Base-by-base conservation (phyloP, 129 eudicot genomes). In the Ambrosia trifida region DNA sequence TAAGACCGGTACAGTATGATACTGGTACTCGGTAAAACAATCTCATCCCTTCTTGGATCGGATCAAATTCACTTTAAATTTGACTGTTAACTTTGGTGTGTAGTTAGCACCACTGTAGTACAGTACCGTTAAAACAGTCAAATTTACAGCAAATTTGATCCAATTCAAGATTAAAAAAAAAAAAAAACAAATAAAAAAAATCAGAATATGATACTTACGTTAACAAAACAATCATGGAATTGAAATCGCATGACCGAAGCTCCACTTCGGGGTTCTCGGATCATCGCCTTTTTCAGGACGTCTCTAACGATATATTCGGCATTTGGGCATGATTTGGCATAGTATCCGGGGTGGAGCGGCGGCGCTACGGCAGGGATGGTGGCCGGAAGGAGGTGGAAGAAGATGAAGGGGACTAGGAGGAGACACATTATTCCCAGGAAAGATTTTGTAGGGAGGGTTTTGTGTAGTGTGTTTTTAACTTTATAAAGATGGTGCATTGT, bases 161-260 rank as follows among this genome's bases (percentile, higher is more conserved):
- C 7, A 5, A 35, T 35, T 35, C 5, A 16, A 49, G 31, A 19
- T 30, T 2, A 8, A 69, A 1, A 3, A 53, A 30, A 31, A 16
- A 0, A 7, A 33, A 17, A 8, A 10, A 11, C 8, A 13, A 38
- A 18, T 0, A 24, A 44, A 40, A 11, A 82, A 43, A 33, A 68
- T 60, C 16, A 16, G n/a, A 7, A 17, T 28, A 2, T 11, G 40
- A 13, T 36, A 24, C 47, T 81, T 83, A 93, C 98, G 82, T 89
- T 84, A 12, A 94, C 98, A 44, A 94, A 84, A 68, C 98, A 94
- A 64, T 94, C 98, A 74, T 94, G 98, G 70, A 94, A 94, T 59
- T 94, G 98, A 24, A 94, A 64, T n/a, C 98, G 83, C 96, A 94
- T 89, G 16, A 89, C 93, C 28, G 97, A 89, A 78, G 98, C 97